Evolutionary conservation across 2,329 filamentous ascomycete genomes (phyloP), one percentile per base, ranked within the genome.

Genomic region (Aspergillus awamori): DNA sequence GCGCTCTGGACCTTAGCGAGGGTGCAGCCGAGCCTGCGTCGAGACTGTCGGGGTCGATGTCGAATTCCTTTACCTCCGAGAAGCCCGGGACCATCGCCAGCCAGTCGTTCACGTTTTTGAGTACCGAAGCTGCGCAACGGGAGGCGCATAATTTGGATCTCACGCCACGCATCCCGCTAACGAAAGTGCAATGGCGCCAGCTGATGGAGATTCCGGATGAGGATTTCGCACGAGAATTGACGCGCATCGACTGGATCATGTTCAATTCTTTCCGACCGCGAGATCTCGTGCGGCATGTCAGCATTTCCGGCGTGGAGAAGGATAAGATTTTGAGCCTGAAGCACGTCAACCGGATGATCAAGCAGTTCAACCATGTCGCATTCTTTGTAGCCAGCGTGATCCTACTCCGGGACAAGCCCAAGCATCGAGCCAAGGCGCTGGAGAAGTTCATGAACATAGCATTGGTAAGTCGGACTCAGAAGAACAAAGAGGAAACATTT

Each of bases 171-270:
- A 81, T 90, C 57, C 85, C 88, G 1, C 84, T 97, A 63, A 91
- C 88, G 67, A 98, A 98, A 76, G 82, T 89, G 45, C 90, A 95
- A 62, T 99, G 95, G 83, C 92, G 93, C 67, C 87, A 90, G 55
- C 91, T 98, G 67, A 96, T 98, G 89, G 90, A 91, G 38, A 89
- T 89, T 24, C 84, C 90, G 1, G 90, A 96, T 57, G 91, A 96
- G 63, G 87, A 92, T 53, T 89, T 98, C 67, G 94, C 94, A 15
- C 89, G 90, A 62, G 95, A 99, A 76, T 85, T 99, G 70, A 98
- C 95, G 4, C 86, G 94, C 63, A 96, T 99, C 58, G 95, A 99
- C 78, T 98, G 94, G 94, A 88, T 96, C 75, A 95, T 98, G 90
- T 98, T 97, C 76, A 96, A 91, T 56, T 93, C 93, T 1, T 97